Conservation (phyloP, 805 yeast species). For the Millerozyma miso region DNA sequence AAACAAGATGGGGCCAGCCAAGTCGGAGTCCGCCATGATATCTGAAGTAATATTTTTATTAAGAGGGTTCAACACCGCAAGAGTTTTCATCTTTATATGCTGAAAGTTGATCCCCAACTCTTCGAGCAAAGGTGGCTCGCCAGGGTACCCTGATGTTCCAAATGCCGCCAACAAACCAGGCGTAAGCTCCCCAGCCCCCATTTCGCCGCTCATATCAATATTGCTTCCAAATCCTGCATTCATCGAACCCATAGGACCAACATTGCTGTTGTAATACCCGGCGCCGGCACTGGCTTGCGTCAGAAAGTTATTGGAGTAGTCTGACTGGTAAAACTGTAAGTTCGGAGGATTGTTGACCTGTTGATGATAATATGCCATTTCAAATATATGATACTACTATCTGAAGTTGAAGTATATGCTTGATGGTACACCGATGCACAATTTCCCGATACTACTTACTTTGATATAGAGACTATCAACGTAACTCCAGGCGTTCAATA, state of each 20-base stretch:
- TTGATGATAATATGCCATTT: constrained; percentile 42
- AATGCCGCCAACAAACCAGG: constrained; percentile 87
- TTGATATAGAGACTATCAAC: neutral
- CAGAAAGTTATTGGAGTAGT: constrained; percentile 28
- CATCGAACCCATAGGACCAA: constrained; percentile 33
- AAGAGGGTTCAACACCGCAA: constrained; percentile 79
- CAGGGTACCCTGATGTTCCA: constrained; percentile 88
- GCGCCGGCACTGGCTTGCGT: constrained; percentile 8
- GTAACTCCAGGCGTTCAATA: neutral
- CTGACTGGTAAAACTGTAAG: constrained; percentile 42
- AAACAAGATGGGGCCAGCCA: constrained; percentile 92
- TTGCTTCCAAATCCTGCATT: constrained; percentile 32
- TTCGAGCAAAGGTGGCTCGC: constrained; percentile 90
- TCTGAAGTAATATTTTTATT: constrained; percentile 60
- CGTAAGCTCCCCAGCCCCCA: constrained; percentile 49
- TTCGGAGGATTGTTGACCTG: constrained; percentile 29
- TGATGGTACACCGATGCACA: too few species aligned
- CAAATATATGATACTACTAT: neutral
- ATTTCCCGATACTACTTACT: too few species aligned
- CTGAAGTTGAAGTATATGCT: too few species aligned
- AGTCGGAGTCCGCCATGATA: constrained; percentile 78
- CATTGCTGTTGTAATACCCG: constrained; percentile 9
- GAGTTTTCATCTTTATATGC: constrained; percentile 80
- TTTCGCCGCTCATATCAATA: constrained; percentile 37
- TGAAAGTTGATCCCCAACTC: constrained; percentile 90